These are phyloP conservation scores for Syncephalastrum racemosum DNA, from an alignment of 371 early-diverging fungal species.

Conservation along the genomic window DNA sequence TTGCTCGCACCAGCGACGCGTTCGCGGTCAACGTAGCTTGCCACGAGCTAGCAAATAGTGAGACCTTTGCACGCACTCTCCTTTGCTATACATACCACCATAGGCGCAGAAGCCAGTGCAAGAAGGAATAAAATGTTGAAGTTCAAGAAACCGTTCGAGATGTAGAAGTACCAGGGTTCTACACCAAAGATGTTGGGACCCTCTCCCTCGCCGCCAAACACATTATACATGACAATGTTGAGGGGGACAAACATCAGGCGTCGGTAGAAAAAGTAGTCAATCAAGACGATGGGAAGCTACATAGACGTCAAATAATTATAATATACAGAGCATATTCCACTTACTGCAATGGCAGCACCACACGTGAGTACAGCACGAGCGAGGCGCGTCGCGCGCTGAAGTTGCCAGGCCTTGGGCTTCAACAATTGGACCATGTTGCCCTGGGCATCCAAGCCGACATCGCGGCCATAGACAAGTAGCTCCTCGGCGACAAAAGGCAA, in stretches of 20 bases:
- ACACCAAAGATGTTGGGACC: constrained; percentile 91
- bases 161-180: constrained; percentile 92
- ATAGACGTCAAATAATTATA: not conserved
- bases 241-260: constrained; percentile 70
- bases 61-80: too few species aligned
- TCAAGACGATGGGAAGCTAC: constrained; percentile 58
- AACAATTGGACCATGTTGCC: constrained; percentile 30
- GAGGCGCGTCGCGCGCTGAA: constrained; percentile 44
- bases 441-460: constrained; percentile 25
- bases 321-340: not conserved
- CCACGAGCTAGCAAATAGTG: constrained; percentile 22
- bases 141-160: constrained; percentile 86
- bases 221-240: constrained; percentile 91
- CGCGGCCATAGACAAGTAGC: constrained; percentile 54
- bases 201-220: constrained; percentile 69
- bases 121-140: constrained; percentile 79
- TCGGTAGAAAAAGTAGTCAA: constrained; percentile 82
- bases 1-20: constrained; percentile 38
- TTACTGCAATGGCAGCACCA: constrained; percentile 21
- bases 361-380: constrained; percentile 30
- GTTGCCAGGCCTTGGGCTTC: constrained; percentile 37
- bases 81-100: constrained; percentile 48
- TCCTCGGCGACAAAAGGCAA: constrained; percentile 82
- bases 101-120: constrained; percentile 63
- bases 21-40: constrained; percentile 44